These are phyloP conservation scores for Daldinia caldariorum DNA, from an alignment of 495 filamentous ascomycete species.

Conservation along the genomic window DNA sequence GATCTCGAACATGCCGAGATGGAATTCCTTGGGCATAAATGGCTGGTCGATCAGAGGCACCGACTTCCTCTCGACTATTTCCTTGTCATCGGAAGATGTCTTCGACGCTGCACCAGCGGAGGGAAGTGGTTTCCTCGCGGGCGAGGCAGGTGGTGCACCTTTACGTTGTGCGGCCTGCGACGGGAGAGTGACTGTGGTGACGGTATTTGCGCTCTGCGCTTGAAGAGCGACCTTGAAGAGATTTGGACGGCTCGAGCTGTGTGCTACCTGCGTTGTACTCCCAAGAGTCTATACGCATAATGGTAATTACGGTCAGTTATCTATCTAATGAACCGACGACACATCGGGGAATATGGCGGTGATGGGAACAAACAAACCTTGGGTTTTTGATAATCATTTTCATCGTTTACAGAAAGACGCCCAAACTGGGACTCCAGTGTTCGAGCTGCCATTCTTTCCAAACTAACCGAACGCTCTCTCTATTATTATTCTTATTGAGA, in stretches of 20 bases:
- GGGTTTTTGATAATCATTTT: slow-evolving; percentile 77
- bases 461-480: background rate
- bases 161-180: slow-evolving; percentile 70
- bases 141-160: slow-evolving; percentile 49
- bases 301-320: slow-evolving; percentile 43
- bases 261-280: slow-evolving; percentile 65
- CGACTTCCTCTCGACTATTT: slow-evolving; percentile 62
- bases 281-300: slow-evolving; percentile 56
- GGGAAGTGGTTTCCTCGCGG: slow-evolving; percentile 50
- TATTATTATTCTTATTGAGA: background rate
- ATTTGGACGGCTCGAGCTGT: slow-evolving; percentile 71
- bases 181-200: slow-evolving; percentile 70
- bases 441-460: slow-evolving; percentile 56
- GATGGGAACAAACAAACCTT: slow-evolving; percentile 66
- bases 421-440: slow-evolving; percentile 81
- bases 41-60: slow-evolving; percentile 67
- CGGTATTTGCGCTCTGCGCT: slow-evolving; percentile 65
- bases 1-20: slow-evolving; percentile 99
- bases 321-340: slow-evolving; percentile 1
- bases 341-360: background rate
- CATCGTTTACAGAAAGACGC: slow-evolving; percentile 82
- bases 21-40: slow-evolving; percentile 74
- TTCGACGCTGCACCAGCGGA: slow-evolving; percentile 53
- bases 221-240: slow-evolving; percentile 85
- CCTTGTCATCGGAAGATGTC: slow-evolving; percentile 63